Evolutionary conservation across 1,284 basidiomycete genomes (phyloP), one percentile per base, ranked within the genome.

Genomic region (Acaromyces ingoldii): DNA sequence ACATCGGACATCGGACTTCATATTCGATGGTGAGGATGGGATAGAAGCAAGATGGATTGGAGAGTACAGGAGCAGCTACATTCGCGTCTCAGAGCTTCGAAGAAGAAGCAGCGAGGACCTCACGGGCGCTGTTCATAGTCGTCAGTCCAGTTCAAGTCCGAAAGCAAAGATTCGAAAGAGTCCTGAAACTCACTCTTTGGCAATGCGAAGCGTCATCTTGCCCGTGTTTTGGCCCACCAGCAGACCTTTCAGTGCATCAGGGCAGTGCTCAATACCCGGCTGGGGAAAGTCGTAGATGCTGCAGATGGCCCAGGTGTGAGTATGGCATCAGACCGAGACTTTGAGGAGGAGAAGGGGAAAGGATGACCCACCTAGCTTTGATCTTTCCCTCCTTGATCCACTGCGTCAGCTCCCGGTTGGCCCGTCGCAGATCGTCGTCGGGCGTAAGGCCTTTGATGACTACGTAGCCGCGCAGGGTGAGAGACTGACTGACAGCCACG

Each of bases 181-280:
- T n/a, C n/a, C n/a, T n/a, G n/a, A n/a, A n/a, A n/a, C n/a, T n/a
- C n/a, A n/a, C n/a, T n/a, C n/a, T n/a, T n/a, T n/a, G 25, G 42
- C 42, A 45, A 45, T 45, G 29, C 33, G 25, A 29, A 47, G 25
- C 7, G 45, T 47, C 50, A 52, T 52, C 50, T 52, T 52, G 19
- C 50, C 50, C 13, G 15, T 33, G 30, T 52, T 52, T 22, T 34
- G 15, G 33, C 50, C 50, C 22, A 15, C 25, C 9, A 52, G 38
- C 7, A 52, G 42, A n/a, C 39, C 50, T 3, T 21, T 15, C 17
- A 52, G 31, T 13, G 50, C 50, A 17, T 52, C 43, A 15, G 25
- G 21, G 22, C 48, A 52, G 41, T 52, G 17, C 25, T 52, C 50
- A 1, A 52, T 33, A 24, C 50, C 50, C 25, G 29, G 1, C 24